These are phyloP conservation scores for Wakefieldia striispora DNA, from an alignment of 768 basidiomycete genomes.

Conservation along the genomic window DNA sequence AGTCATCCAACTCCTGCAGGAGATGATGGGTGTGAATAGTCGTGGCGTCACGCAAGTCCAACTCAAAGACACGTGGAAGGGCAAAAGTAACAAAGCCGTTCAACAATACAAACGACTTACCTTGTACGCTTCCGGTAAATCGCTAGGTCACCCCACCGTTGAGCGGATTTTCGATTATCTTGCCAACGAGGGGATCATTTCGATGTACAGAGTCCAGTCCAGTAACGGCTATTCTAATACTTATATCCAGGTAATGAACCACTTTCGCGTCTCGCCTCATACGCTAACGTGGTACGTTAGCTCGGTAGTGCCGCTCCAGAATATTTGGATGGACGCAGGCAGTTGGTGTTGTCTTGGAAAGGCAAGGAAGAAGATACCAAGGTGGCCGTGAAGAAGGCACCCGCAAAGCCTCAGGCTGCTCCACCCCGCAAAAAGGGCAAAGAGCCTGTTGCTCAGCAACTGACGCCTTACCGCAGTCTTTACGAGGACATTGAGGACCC, in stretches of 20 bases:
- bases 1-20: slow-evolving; percentile 57
- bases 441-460: slow-evolving; percentile 4
- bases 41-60: slow-evolving; percentile 58
- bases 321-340: slow-evolving; percentile 18
- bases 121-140: slow-evolving; percentile 53
- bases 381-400: slow-evolving; percentile 8
- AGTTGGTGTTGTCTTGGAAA: slow-evolving; percentile 27
- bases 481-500: slow-evolving; percentile 32
- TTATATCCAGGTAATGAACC: slow-evolving; percentile 48
- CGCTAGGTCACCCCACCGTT: slow-evolving; percentile 48
- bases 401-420: not conserved
- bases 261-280: not conserved
- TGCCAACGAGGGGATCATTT: slow-evolving; percentile 47
- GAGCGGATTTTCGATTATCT: slow-evolving; percentile 68
- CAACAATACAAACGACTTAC: slow-evolving; percentile 47
- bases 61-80: slow-evolving; percentile 63
- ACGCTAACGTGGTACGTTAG: slow-evolving; percentile 10
- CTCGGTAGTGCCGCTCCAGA: slow-evolving; percentile 20
- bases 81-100: slow-evolving; percentile 46
- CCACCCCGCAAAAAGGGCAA: slow-evolving; percentile 21
- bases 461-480: slow-evolving; percentile 2
- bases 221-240: slow-evolving; percentile 49
- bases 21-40: slow-evolving; percentile 38
- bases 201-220: slow-evolving; percentile 43
- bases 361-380: slow-evolving; percentile 15